Evolutionary conservation across 495 filamentous ascomycete species (phyloP).

Genomic region (Penicillium paradoxum): DNA sequence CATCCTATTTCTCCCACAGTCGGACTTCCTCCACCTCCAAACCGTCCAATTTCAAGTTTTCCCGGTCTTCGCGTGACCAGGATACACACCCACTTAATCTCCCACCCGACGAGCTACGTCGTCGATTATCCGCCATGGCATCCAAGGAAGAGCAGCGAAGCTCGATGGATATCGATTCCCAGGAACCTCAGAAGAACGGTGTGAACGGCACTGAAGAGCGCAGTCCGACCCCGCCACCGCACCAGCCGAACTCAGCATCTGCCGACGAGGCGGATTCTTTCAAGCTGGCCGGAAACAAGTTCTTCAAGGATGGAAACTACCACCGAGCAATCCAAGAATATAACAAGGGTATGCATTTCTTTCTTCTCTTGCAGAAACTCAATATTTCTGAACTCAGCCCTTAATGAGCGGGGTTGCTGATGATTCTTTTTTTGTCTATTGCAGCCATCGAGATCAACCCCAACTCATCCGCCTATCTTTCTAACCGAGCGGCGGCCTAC

Average conservation of each 20-base stretch:
- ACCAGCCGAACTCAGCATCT: conserved; percentile 54
- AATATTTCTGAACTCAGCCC: not conserved
- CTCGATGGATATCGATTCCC: conserved; percentile 73
- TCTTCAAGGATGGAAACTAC: conserved; percentile 90
- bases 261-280: conserved; percentile 74
- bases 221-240: conserved; percentile 76
- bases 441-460: conserved; percentile 71
- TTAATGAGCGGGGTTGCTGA: conserved; percentile 7
- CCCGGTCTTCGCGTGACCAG: conserved; percentile 53
- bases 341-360: conserved; percentile 69
- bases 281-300: conserved; percentile 92
- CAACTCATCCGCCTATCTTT: conserved; percentile 78
- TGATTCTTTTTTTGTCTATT: conserved; percentile 1
- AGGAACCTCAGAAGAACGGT: conserved; percentile 46
- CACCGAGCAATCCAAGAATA: conserved; percentile 83
- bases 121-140: conserved; percentile 62
- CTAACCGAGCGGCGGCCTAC: conserved; percentile 90
- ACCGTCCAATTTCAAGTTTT: conserved; percentile 9
- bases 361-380: not conserved
- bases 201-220: conserved; percentile 48
- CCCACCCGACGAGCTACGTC: conserved; percentile 76
- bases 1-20: conserved; percentile 31
- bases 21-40: conserved; percentile 29
- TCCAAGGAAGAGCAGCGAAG: conserved; percentile 52
- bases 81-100: conserved; percentile 82